phyloP scores from a whole-genome alignment of 768 basidiomycete genomes.

The Sistotremastrum niveocremeum region DNA sequence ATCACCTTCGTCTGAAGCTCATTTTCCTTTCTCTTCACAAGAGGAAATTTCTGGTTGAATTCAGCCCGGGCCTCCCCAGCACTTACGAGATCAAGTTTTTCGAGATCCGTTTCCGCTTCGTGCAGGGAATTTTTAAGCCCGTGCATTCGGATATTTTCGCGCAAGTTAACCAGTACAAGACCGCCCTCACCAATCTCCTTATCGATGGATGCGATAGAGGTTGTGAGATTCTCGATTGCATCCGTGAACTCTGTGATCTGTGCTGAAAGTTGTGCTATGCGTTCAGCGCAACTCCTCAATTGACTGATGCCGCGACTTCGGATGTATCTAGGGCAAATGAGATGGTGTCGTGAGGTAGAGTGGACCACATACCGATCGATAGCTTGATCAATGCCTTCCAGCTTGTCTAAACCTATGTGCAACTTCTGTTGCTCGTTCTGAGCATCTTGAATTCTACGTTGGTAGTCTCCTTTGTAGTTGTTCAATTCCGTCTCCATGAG shows the following conservation, averaged over 20 bases:
- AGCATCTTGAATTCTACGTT: constrained; percentile 33
- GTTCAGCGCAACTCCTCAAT: constrained; percentile 43
- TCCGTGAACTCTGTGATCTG: constrained; percentile 29
- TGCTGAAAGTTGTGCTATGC: constrained; percentile 34
- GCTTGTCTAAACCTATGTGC: constrained; percentile 47
- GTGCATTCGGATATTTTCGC: constrained; percentile 74
- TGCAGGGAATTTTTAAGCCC: constrained; percentile 53
- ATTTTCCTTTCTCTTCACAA: constrained; percentile 59
- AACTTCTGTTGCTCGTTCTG: constrained; percentile 50
- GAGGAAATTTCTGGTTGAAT: constrained; percentile 69
- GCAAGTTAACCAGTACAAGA: constrained; percentile 52
- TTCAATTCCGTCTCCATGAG: constrained; percentile 43
- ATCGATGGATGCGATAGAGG: constrained; percentile 44
- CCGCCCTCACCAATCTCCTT: constrained; percentile 70
- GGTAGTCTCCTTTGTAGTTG: constrained; percentile 35
- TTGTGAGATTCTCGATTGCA: constrained; percentile 27
- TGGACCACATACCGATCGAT: constrained; percentile 41
- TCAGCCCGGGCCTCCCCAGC: constrained; percentile 73
- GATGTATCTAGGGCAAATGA: constrained; percentile 42
- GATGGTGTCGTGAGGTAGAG: neutral
- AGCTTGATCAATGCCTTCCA: constrained; percentile 43
- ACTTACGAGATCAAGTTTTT: constrained; percentile 67
- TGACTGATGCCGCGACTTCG: constrained; percentile 49
- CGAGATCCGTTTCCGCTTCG: constrained; percentile 56
- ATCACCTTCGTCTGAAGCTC: constrained; percentile 56